Evolutionary conservation across 2,329 filamentous ascomycete species (phyloP), one percentile per base, ranked within the genome.

Genomic region (Simplicillium aogashimaense): DNA sequence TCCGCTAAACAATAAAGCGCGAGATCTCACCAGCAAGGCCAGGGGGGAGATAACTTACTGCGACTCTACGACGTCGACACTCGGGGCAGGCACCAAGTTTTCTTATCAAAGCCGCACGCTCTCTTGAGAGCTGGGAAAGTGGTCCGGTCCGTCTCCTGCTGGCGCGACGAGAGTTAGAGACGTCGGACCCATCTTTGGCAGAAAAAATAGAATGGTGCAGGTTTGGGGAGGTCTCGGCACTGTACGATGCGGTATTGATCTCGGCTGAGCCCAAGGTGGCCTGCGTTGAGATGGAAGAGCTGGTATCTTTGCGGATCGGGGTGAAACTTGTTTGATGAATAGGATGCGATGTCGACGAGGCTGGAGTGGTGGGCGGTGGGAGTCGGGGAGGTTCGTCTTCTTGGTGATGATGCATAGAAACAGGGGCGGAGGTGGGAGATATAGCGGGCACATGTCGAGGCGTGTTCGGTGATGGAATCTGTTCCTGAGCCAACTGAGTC

Each of bases 101-200:
- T 50, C 74, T 61, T 45, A 78, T 78, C 42, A 78, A 54, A 35
- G 74, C 74, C 36, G 74, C 74, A 54, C 72, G 72, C 49, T 77
- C 72, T 54, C 74, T 67, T 50, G 76, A 75, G 45, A 72, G 64
- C 40, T 73, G 67, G 28, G 73, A 76, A 46, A 78, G 61, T 45
- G 74, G 74, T 33, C 74, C 74, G 45, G 74, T 78, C 41, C 74
- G 70, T 56, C 74, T 68, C 51, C 74, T 69, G 53, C 70, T 77
- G 46, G 72, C 63, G 50, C 72, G 70, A 49, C 71, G 70, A 53
- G 62, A 66, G 53, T 68, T 66, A 60, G 65, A 65, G 54, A 70
- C 59, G 56, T 74, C 70, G 56, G 65, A 61, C 45, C 70, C 72
- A 64, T 76, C 73, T 57, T 69, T 69, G 46, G 72, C 60, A 44